Evolutionary conservation across 768 basidiomycete genomes (phyloP), one percentile per base, ranked within the genome.

Genomic region (Tephrocybe sp.): DNA sequence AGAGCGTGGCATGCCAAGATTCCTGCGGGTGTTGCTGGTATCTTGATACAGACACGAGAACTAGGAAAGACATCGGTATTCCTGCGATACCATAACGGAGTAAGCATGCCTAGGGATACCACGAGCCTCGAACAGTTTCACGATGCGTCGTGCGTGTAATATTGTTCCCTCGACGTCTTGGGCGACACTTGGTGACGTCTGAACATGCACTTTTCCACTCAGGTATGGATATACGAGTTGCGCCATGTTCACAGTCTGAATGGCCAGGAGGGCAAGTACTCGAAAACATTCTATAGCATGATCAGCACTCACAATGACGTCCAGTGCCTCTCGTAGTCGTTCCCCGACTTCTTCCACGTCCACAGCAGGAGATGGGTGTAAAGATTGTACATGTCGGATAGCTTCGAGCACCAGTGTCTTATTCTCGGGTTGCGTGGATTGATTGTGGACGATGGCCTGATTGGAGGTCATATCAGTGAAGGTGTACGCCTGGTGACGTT

Each of bases 41-140:
- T 79, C 60, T 83, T 84, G 63, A 84, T 77, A 58, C 79, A 80
- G 19, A 79, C 76, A 9, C 79, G 69, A 21, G 71, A 66, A 55
- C 75, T 74, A 16, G 44, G 8, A 4, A 15, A 24, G 19, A 18
- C 46, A n/a, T 31, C 32, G 18, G 31, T 24, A 22, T 42, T 24
- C 11, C 19, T 25, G 9, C 19, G 22, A 26, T 18, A 4, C 26
- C 1, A 19, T 30, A 13, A 18, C 2, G 9, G 7, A 27, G 22
- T 8, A 41, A 51, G 13, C 21, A n/a, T 48, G 74, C 73, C 62
- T 67, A 25, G 73, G 70, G 42, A 78, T 75, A 3, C 72, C 77
- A 49, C 74, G 56, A 8, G 62, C 67, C 42, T 68, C 71, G 47
- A 77, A 79, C 36, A 74, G 51, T 2, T 58, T 53, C 3, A 78